A percentile compares a stretch with the other conserved stretches of the same genome.
Evolutionary conservation across 2,329 filamentous ascomycete species (phyloP).

Genomic region (Coniochaeta pulveracea): DNA sequence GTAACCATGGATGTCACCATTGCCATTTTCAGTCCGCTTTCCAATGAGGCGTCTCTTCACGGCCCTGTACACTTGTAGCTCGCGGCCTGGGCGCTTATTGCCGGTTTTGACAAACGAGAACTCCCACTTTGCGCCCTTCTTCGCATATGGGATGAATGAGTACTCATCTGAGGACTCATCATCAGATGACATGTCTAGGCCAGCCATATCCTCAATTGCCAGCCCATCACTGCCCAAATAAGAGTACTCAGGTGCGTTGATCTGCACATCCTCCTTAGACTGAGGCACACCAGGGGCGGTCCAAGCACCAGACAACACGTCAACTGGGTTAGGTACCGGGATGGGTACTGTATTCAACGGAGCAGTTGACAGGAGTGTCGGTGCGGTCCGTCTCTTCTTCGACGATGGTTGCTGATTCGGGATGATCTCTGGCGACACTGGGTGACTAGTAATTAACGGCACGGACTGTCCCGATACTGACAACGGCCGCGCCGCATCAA

Average conservation of each 20-base stretch:
- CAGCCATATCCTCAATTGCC: slow-evolving; percentile 5
- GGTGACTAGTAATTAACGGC: too few relatives aligned
- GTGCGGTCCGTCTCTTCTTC: slow-evolving; percentile 19
- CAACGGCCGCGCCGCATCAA: too few relatives aligned
- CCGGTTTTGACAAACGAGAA: slow-evolving; percentile 16
- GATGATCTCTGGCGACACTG: neutral
- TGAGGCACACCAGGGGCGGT: neutral
- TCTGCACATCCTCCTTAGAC: neutral
- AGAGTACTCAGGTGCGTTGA: neutral
- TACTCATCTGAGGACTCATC: slow-evolving; percentile 4
- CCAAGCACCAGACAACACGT: slow-evolving; percentile 2
- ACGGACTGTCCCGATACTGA: too few relatives aligned
- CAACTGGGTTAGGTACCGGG: slow-evolving; percentile 4
- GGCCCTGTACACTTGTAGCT: slow-evolving; percentile 27
- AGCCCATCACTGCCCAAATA: slow-evolving; percentile 8
- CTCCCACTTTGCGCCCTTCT: too few relatives aligned
- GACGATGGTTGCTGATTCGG: slow-evolving; percentile 8
- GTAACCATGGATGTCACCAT: too few relatives aligned
- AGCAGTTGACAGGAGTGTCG: slow-evolving; percentile 13
- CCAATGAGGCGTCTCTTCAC: slow-evolving; percentile 27
- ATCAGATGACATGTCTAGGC: neutral
- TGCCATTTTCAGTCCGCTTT: slow-evolving; percentile 4
- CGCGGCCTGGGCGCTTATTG: slow-evolving; percentile 27
- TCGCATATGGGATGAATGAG: too few relatives aligned
- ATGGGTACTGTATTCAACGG: slow-evolving; percentile 8